A percentile compares a stretch with the other conserved stretches of the same genome.
Evolutionary conservation across 1,284 basidiomycete species (phyloP).

Genomic region (Ustilago loliicola): DNA sequence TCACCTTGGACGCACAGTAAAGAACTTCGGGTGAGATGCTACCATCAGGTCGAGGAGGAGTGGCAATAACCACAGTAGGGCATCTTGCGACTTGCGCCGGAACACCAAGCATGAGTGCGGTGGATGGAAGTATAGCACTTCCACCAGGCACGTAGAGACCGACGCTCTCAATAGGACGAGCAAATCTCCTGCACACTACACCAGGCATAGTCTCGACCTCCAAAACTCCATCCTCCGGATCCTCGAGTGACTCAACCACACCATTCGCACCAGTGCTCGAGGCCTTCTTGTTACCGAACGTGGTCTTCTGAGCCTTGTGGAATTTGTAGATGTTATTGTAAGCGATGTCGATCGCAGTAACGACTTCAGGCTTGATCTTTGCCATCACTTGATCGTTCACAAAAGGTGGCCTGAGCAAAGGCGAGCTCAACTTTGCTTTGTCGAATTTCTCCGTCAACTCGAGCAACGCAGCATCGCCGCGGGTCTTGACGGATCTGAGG

Average conservation of each 20-base stretch:
- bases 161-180: constrained; percentile 91
- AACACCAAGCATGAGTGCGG: constrained; percentile 97
- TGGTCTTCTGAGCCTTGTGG: constrained; percentile 70
- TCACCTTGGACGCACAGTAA: constrained; percentile 67
- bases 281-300: constrained; percentile 74
- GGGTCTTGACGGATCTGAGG: constrained; percentile 84
- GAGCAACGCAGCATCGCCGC: constrained; percentile 88
- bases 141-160: constrained; percentile 98
- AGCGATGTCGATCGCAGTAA: constrained; percentile 88
- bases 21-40: constrained; percentile 68
- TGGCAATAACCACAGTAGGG: constrained; percentile 90
- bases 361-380: constrained; percentile 73
- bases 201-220: constrained; percentile 98
- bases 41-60: constrained; percentile 80
- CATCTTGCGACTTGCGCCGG: constrained; percentile 98
- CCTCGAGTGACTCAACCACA: constrained; percentile 69
- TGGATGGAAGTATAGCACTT: constrained; percentile 94
- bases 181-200: constrained; percentile 80
- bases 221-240: constrained; percentile 76
- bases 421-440: constrained; percentile 78
- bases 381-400: constrained; percentile 73
- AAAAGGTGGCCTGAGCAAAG: constrained; percentile 62
- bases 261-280: constrained; percentile 31
- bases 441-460: constrained; percentile 95
- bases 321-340: constrained; percentile 84